Conservation (phyloP, 176 grass and related monocot species). For the Phragmites australis region DNA sequence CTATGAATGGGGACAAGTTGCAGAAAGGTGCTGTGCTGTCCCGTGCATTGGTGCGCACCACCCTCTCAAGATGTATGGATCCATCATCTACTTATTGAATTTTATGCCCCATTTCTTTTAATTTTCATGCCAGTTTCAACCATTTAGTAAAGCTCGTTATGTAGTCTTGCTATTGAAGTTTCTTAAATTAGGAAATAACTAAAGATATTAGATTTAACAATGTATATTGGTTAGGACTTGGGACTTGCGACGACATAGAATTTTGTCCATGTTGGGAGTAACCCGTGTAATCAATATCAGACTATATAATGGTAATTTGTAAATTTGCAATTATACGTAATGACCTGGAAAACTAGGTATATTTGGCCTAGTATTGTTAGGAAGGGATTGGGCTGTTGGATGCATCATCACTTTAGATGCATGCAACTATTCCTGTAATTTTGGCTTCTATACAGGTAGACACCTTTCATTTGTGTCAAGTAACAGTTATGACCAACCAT, state of each 20-base stretch:
- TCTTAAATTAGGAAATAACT: slow-evolving; percentile 12
- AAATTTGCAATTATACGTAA: background rate
- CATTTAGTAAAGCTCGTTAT: background rate
- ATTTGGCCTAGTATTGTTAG: background rate
- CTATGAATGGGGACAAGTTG: slow-evolving; percentile 51
- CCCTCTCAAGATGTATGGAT: slow-evolving; percentile 91
- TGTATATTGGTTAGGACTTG: background rate
- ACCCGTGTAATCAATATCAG: background rate
- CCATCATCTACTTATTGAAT: slow-evolving; percentile 2
- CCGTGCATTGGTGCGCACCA: slow-evolving; percentile 72
- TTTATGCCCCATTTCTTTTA: background rate
- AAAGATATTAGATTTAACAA: background rate
- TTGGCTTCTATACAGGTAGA: background rate
- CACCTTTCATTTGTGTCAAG: background rate
- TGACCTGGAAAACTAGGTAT: background rate
- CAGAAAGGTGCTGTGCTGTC: slow-evolving; percentile 72
- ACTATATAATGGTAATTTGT: background rate
- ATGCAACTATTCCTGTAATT: background rate
- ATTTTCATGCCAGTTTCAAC: background rate
- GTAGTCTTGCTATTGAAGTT: background rate
- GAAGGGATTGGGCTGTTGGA: background rate
- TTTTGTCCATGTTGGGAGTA: background rate
- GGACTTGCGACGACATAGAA: background rate
- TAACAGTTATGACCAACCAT: slow-evolving; percentile 9
- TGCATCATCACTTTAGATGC: background rate